A percentile compares a stretch with the other conserved stretches of the same genome.
phyloP scores from a whole-genome alignment of 495 filamentous ascomycete genomes.

The Trichoderma parareesei region DNA sequence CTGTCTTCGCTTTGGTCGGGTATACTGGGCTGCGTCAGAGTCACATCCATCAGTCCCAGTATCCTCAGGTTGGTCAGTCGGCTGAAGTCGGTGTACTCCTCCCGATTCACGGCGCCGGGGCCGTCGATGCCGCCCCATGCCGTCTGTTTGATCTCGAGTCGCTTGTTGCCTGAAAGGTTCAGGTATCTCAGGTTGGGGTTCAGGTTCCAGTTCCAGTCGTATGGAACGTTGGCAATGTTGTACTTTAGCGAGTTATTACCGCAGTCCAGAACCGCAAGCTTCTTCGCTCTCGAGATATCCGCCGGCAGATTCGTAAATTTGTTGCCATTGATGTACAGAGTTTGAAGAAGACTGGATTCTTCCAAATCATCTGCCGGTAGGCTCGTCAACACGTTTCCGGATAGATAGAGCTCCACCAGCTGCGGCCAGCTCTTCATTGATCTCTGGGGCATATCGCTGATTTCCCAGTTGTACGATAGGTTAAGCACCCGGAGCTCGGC shows the following conservation, averaged over 20 bases:
- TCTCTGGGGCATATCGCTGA: conserved; percentile 84
- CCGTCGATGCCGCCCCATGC: conserved; percentile 26
- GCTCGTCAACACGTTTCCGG: conserved; percentile 86
- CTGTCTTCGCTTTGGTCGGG: conserved; percentile 94
- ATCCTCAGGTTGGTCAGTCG: conserved; percentile 78
- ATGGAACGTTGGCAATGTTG: conserved; percentile 98
- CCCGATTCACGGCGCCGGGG: conserved; percentile 42
- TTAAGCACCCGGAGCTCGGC: conserved; percentile 84
- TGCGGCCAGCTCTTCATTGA: conserved; percentile 80
- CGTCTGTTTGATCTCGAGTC: conserved; percentile 88
- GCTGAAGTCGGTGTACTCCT: conserved; percentile 86
- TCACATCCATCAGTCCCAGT: conserved; percentile 96
- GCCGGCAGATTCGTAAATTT: conserved; percentile 95
- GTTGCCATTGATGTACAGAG: conserved; percentile 92
- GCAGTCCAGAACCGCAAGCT: conserved; percentile 83
- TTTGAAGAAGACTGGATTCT: conserved; percentile 73
- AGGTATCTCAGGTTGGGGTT: conserved; percentile 91
- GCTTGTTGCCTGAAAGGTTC: conserved; percentile 95
- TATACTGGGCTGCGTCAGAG: conserved; percentile 75
- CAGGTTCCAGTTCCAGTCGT: conserved; percentile 99
- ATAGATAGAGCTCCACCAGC: conserved; percentile 86
- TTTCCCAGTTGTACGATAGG: conserved; percentile 77
- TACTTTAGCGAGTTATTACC: conserved; percentile 97
- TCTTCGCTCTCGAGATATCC: conserved; percentile 88
- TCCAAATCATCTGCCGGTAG: conserved; percentile 93